Conservation (phyloP, 2,329 filamentous ascomycete genomes). For the Penicillium fuscoglaucum region DNA sequence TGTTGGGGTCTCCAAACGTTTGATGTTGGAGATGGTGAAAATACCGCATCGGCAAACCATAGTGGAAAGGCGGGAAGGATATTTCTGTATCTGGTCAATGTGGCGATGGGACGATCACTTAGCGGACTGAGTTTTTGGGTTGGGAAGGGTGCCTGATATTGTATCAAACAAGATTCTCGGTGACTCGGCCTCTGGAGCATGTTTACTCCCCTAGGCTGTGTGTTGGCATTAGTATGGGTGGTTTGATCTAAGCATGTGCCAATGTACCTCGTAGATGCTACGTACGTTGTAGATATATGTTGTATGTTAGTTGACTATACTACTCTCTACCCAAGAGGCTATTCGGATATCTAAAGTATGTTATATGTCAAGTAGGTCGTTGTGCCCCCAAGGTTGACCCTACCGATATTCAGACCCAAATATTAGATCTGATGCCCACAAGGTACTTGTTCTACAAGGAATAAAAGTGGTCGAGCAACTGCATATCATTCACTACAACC, state of each 20-base stretch:
- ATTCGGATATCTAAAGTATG: neutral
- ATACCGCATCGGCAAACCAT: slow-evolving; percentile 13
- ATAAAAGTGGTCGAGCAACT: slow-evolving; percentile 20
- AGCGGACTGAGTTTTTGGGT: slow-evolving; percentile 3
- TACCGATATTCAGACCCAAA: slow-evolving; percentile 14
- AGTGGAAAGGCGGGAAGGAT: neutral
- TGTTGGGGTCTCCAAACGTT: neutral
- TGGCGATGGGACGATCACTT: slow-evolving; percentile 1
- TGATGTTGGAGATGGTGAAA: neutral
- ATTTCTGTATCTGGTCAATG: slow-evolving; percentile 3
- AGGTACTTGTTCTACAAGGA: slow-evolving; percentile 22
- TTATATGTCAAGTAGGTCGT: neutral
- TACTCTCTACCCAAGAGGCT: neutral
- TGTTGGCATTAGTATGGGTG: neutral
- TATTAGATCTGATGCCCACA: slow-evolving; percentile 22
- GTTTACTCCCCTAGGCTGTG: neutral
- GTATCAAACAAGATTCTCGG: slow-evolving; percentile 1
- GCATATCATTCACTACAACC: slow-evolving; percentile 13
- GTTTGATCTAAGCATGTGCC: neutral
- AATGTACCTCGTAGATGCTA: neutral
- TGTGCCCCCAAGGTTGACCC: slow-evolving; percentile 12
- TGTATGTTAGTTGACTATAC: neutral
- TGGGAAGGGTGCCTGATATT: slow-evolving; percentile 4
- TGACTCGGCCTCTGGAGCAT: neutral
- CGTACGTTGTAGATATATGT: neutral